Evolutionary conservation across 1,284 basidiomycete genomes (phyloP).

Genomic region (Volvariella surrecta): DNA sequence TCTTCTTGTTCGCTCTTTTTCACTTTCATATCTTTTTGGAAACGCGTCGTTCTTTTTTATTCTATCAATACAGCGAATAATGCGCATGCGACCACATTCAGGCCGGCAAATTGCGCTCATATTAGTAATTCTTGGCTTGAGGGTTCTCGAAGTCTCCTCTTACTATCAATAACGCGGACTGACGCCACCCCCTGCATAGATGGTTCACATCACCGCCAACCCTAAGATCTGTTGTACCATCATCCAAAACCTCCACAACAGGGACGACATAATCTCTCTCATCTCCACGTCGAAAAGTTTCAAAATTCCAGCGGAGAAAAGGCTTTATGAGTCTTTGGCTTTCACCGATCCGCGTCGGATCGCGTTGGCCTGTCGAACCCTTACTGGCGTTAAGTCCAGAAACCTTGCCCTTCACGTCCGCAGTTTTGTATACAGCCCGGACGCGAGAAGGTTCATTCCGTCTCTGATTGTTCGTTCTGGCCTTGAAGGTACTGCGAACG

Average conservation of each 20-base stretch:
- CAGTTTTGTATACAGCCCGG: constrained; percentile 18
- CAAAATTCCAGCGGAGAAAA: constrained; percentile 19
- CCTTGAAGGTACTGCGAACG: too few relatives aligned
- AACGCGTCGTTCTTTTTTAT: too few relatives aligned
- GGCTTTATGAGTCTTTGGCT: constrained; percentile 17
- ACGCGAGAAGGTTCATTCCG: constrained; percentile 7
- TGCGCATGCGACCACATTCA: too few relatives aligned
- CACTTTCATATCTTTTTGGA: too few relatives aligned
- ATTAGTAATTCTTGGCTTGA: too few relatives aligned
- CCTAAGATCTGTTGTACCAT: constrained; percentile 22
- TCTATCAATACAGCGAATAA: too few relatives aligned
- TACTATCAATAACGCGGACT: too few relatives aligned
- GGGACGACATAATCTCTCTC: constrained; percentile 17
- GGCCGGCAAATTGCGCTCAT: too few relatives aligned
- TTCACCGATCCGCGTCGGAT: constrained; percentile 16
- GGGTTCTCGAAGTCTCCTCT: too few relatives aligned
- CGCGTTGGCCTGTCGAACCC: constrained; percentile 15
- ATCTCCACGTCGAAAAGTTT: constrained; percentile 23
- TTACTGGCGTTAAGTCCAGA: constrained; percentile 11
- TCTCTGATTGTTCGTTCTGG: too few relatives aligned
- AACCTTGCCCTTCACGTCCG: constrained; percentile 19
- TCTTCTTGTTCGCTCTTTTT: too few relatives aligned
- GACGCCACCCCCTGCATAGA: neutral
- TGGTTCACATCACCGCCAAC: constrained; percentile 1
- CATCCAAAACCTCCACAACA: constrained; percentile 11